Base-by-base conservation (phyloP, 768 basidiomycete species). In the Amanita phalloides region DNA sequence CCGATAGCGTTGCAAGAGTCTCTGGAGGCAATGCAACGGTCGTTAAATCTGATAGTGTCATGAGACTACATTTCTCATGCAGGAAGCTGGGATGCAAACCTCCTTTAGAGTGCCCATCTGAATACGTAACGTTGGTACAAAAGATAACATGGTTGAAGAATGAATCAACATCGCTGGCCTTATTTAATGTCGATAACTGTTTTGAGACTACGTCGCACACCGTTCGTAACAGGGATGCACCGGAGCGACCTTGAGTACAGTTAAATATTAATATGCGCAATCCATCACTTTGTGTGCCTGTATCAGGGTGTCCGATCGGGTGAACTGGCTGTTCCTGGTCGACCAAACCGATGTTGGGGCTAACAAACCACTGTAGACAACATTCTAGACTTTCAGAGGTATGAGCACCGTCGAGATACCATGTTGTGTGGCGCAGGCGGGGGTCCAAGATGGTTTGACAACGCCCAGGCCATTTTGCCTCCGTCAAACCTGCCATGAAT, bases 381-480 rank as follows among this genome's bases (percentile, higher is more conserved):
- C 81, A 91, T 41, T 78, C 74, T 26, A 99, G 71, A 60, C 92
- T 96, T 62, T 98, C 96, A 10, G 77, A 67, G 0, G 96, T 99
- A 64, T 99, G 96, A 9, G 96, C 94, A 0, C 96, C 96, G 62
- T 98, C 96, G 10, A 99, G 70, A 65, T 83, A 90, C 96, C 96
- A 98, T 2, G 78, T 86, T 6, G 77, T 72, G 13, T 65, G 60
- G 1, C 66, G 46, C 36, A 76, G 62, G 13, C 57, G 61, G 1
- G 82, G 82, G 60, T 94, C 92, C 8, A 52, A 45, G 10, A 95
- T 79, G 7, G 77, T 78, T 67, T 99, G 96, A 63, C 96, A 99
- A 42, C 96, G 80, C 10, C 95, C 96, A 8, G 96, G 94, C 95
- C 96, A 99, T 54, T 71, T 78, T 3, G 92, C 76, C 17, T 73